Evolutionary conservation across 768 basidiomycete species (phyloP), one percentile per base, ranked within the genome.

Genomic region (Boletus reticuloceps): DNA sequence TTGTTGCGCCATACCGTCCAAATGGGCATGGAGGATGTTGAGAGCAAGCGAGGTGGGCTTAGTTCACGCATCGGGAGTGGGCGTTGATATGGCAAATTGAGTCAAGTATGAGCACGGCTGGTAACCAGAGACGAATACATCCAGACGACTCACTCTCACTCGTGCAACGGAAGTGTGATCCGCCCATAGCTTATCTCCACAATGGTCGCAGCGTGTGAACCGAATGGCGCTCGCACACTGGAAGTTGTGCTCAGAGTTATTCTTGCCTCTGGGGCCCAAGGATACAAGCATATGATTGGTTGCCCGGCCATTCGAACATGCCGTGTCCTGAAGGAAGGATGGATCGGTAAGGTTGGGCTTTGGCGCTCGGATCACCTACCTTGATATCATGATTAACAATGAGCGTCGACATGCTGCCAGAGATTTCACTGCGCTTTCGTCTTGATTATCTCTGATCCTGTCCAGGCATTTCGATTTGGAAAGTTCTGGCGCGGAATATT

Each of bases 171-270:
- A 91, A 78, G 67, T 95, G 94, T n/a, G 94, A 84, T 8, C 96
- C 95, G 6, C 97, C 97, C 94, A 99, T 86, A 98, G 86, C 77
- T 98, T 99, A 68, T 98, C 97, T 34, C 86, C 88, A 67, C 97
- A 99, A 51, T 95, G 88, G 64, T 98, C 97, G 67, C 97, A 99
- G 40, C 91, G 82, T 29, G 91, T 87, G 54, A 97, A 90, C 37
- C 95, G 83, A 54, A 98, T 76, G 29, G 94, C 83, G 63, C 86
- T 96, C 59, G 91, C 76, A 59, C 90, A 93, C 66, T 93, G 90
- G 79, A 98, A 98, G 58, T 80, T 81, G 69, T 99, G 97, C 53
- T 90, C 86, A 36, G 79, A 60, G 64, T 68, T 70, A 20, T 71
- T 68, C 59, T 75, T 81, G 53, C 74, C 72, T 55, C 65, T 76